A percentile compares a stretch with the other conserved stretches of the same genome.
phyloP scores from a whole-genome alignment of 192 early-diverging fungal genomes.

The Entophlyctis luteolus region DNA sequence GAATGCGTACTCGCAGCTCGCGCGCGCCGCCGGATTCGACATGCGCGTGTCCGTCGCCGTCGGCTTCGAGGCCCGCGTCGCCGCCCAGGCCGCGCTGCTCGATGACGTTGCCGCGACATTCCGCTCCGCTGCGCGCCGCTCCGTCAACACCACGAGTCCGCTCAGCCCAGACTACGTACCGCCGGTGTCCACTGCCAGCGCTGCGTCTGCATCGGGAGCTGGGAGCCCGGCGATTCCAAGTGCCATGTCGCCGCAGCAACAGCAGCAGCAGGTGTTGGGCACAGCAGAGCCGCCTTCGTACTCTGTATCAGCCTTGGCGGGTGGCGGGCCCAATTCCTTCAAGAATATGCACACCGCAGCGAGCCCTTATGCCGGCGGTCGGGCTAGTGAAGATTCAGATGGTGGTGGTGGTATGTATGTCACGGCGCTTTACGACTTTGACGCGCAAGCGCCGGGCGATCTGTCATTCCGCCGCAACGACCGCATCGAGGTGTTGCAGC shows the following conservation, averaged over 20 bases:
- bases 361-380: background rate
- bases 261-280: too few relatives aligned
- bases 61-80: conserved; percentile 15
- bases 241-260: background rate
- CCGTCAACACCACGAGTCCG: background rate
- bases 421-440: conserved; percentile 80
- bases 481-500: conserved; percentile 72
- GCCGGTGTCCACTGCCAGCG: background rate
- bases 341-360: background rate
- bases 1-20: background rate
- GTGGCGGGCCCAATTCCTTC: background rate
- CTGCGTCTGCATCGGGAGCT: background rate
- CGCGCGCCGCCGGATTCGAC: conserved; percentile 11
- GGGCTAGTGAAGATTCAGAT: background rate
- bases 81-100: conserved; percentile 9
- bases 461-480: conserved; percentile 84
- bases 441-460: conserved; percentile 76
- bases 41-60: conserved; percentile 6
- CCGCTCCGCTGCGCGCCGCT: conserved; percentile 4
- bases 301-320: background rate
- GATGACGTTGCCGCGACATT: conserved; percentile 21
- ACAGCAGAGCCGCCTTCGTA: background rate
- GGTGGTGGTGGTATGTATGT: conserved; percentile 10
- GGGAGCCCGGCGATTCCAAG: too few relatives aligned
- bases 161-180: conserved; percentile 20